Evolutionary conservation across 2,329 filamentous ascomycete species (phyloP), one percentile per base, ranked within the genome.

Genomic region (Penicillium sp.): DNA sequence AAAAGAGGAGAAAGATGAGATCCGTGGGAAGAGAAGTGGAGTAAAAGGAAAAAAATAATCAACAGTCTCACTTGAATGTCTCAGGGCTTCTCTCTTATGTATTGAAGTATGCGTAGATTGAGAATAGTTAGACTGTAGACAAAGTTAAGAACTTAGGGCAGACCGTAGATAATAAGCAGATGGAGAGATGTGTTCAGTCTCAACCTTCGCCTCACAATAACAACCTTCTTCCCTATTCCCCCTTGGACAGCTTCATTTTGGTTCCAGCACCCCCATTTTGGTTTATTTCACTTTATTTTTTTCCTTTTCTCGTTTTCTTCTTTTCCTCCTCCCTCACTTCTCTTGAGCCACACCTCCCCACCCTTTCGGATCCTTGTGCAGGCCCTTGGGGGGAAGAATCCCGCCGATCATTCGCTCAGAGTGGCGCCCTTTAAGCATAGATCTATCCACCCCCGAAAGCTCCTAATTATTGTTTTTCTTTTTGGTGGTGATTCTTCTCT

Each of bases 381-480:
- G 28, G n/a, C 28, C 19, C 28, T 46, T 46, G 4, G 34, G 41
- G 38, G 44, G 38, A 49, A 33, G 44, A 39, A 28, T 19, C 34
- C 49, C 43, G 59, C 42, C 53, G 57, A 61, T 61, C 57, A 50
- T 19, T 56, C 50, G 50, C 52, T 57, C 49, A 52, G 52, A 36
- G 52, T 53, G 53, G 48, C 56, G 46, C 50, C 53, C 47, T 58
- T 51, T 25, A 31, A 41, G 49, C 56, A 53, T 49, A 44, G 49
- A 55, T 56, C 52, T 46, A 61, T 40, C 37, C 37, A 28, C 36
- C 29, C 29, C 44, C n/a, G 12, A 30, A 45, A 28, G 22, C 16
- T 47, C 47, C 55, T 47, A 55, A 41, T 39, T 43, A 35, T 42
- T 36, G 13, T 50, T 36, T 29, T 38, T 37, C 41, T 41, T 49